Percentiles rank a stretch among this genome's conserved stretches.
phyloP scores from a whole-genome alignment of 2,329 filamentous ascomycete genomes.

The Penicillium verrucosum region DNA sequence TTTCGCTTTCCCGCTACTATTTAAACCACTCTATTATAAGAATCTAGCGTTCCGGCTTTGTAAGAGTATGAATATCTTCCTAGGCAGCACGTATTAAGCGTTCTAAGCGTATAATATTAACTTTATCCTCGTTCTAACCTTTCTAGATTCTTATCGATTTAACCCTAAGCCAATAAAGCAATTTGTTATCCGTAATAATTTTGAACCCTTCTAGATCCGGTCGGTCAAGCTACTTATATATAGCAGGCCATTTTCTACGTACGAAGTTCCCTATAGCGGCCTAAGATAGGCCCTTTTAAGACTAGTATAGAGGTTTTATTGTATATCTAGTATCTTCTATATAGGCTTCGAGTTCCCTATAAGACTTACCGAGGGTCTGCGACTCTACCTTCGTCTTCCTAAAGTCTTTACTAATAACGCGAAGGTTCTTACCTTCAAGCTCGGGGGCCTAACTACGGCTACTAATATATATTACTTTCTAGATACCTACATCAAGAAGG shows the following conservation, averaged over 20 bases:
- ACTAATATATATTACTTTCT: constrained; percentile 13
- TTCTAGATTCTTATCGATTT: not conserved
- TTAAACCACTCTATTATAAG: constrained; percentile 7
- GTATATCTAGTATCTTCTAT: not conserved
- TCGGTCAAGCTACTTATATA: not conserved
- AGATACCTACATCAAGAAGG: constrained; percentile 57
- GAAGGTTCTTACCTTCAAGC: constrained; percentile 13
- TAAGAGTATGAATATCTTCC: not conserved
- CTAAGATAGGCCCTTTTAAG: constrained; percentile 4
- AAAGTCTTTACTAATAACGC: not conserved
- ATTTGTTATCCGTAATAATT: not conserved
- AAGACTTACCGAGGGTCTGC: not conserved
- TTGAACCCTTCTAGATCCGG: not conserved
- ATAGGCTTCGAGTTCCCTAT: not conserved
- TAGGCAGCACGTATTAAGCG: not conserved
- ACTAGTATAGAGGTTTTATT: constrained; percentile 5
- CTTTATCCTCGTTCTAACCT: not conserved
- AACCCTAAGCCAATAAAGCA: not conserved
- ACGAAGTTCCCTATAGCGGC: not conserved
- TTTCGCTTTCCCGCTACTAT: not conserved
- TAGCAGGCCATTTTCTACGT: not conserved
- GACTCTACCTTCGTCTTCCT: constrained; percentile 7
- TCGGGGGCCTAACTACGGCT: constrained; percentile 6
- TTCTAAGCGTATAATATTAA: constrained; percentile 1
- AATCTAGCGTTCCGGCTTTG: not conserved